Conservation (phyloP, 2,329 filamentous ascomycete genomes). For the Sarocladium brachiariae region DNA sequence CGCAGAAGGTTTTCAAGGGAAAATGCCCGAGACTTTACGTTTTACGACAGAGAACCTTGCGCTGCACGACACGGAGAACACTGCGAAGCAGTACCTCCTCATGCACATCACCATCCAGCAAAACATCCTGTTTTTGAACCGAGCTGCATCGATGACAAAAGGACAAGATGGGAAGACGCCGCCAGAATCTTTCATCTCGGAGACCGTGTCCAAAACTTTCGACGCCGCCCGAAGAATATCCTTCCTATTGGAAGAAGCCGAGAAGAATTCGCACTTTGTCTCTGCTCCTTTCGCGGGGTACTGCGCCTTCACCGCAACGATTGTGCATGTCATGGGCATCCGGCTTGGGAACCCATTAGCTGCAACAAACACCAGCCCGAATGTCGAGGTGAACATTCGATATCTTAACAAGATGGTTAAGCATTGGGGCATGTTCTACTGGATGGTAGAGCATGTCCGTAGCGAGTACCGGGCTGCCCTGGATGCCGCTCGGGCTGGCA, state of each 20-base stretch:
- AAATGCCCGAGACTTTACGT: conserved; percentile 62
- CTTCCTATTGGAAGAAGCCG: conserved; percentile 70
- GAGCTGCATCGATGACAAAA: conserved; percentile 58
- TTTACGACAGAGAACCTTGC: conserved; percentile 80
- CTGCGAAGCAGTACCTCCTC: conserved; percentile 88
- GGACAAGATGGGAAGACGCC: background rate
- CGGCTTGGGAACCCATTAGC: conserved; percentile 82
- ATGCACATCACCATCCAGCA: conserved; percentile 87
- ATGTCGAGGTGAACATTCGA: conserved; percentile 79
- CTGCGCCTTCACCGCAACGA: conserved; percentile 86
- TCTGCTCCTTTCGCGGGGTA: conserved; percentile 92
- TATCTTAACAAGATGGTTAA: conserved; percentile 94
- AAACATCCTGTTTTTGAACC: conserved; percentile 81
- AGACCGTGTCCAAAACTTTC: conserved; percentile 68
- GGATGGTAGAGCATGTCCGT: conserved; percentile 87
- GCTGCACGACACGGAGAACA: conserved; percentile 74
- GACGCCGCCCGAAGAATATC: conserved; percentile 84
- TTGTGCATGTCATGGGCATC: conserved; percentile 87
- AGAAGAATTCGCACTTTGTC: conserved; percentile 60
- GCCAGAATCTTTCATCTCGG: conserved; percentile 63
- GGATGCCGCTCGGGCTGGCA: conserved; percentile 68
- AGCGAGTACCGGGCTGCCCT: conserved; percentile 80
- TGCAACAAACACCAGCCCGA: conserved; percentile 64
- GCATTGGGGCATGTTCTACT: conserved; percentile 98
- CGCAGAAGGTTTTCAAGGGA: conserved; percentile 61